These are phyloP conservation scores for Stagonosporopsis cucurbitacearum DNA, from an alignment of 2,329 filamentous ascomycete genomes.

Conservation along the genomic window DNA sequence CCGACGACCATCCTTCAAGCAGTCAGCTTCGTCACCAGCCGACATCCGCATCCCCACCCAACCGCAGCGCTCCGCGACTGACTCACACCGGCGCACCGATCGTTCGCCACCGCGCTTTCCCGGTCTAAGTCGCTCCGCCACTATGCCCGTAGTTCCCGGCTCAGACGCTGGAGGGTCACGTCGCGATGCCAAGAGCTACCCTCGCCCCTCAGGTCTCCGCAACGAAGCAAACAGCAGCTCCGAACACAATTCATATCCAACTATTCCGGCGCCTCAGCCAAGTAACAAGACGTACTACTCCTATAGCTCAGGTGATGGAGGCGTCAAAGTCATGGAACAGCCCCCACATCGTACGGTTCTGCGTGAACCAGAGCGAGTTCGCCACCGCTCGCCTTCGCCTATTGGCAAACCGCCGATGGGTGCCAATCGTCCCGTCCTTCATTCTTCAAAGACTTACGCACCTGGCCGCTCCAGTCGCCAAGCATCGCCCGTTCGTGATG, in stretches of 20 bases:
- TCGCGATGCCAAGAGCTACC: slow-evolving; percentile 31
- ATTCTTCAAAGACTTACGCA: slow-evolving; percentile 12
- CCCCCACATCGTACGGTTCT: slow-evolving; percentile 35
- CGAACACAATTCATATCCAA: slow-evolving; percentile 30
- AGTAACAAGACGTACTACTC: slow-evolving; percentile 34
- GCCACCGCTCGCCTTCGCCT: slow-evolving; percentile 40
- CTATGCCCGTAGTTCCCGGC: slow-evolving; percentile 47
- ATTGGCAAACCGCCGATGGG: slow-evolving; percentile 42
- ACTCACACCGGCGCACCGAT: slow-evolving; percentile 34
- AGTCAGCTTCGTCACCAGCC: slow-evolving; percentile 48
- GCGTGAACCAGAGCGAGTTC: slow-evolving; percentile 39
- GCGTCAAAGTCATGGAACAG: slow-evolving; percentile 26
- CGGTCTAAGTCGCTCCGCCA: slow-evolving; percentile 51
- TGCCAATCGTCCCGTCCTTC: slow-evolving; percentile 31
- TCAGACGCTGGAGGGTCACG: slow-evolving; percentile 33
- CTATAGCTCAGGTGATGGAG: slow-evolving; percentile 35
- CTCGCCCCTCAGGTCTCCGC: slow-evolving; percentile 41
- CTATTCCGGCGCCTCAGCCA: slow-evolving; percentile 24
- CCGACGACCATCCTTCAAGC: slow-evolving; percentile 46
- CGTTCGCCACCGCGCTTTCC: slow-evolving; percentile 40
- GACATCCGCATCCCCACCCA: slow-evolving; percentile 37
- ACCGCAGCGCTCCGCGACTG: slow-evolving; percentile 43
- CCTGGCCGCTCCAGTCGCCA: slow-evolving; percentile 37
- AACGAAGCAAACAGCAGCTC: slow-evolving; percentile 38
- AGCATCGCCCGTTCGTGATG: slow-evolving; percentile 31